phyloP scores from a whole-genome alignment of 2,329 filamentous ascomycete genomes.

The Talaromyces sp. region DNA sequence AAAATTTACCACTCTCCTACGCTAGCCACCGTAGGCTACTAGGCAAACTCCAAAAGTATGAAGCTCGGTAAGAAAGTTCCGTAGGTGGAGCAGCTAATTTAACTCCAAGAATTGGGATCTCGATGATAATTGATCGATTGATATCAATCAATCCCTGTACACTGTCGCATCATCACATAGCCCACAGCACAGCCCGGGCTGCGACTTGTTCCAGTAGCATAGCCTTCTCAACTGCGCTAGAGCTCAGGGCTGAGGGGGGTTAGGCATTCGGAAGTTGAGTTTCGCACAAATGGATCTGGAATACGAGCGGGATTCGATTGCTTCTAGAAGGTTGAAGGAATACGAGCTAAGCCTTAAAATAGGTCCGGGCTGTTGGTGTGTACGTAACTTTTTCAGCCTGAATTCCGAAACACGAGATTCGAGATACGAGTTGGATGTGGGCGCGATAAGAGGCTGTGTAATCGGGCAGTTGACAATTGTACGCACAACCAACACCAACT shows the following conservation, averaged over 20 bases:
- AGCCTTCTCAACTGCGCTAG: neutral
- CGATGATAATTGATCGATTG: neutral
- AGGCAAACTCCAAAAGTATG: neutral
- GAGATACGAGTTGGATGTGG: neutral
- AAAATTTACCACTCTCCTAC: neutral
- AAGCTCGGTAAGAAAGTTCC: slow-evolving; percentile 2
- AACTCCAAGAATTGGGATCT: neutral
- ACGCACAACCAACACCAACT: neutral
- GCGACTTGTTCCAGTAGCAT: neutral
- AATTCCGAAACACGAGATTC: neutral
- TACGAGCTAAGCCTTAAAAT: slow-evolving; percentile 6
- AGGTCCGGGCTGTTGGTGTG: neutral
- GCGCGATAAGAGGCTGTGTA: neutral
- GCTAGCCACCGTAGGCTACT: neutral
- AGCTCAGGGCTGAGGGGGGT: too few relatives aligned
- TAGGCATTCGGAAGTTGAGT: neutral
- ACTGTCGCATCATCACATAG: too few relatives aligned
- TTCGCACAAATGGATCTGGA: neutral
- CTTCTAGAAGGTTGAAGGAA: neutral
- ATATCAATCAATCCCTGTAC: neutral
- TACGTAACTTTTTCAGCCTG: neutral
- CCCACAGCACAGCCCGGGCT: neutral
- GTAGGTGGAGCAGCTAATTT: neutral
- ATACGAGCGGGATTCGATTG: neutral
- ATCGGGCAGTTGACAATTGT: neutral